Percentiles rank a stretch among this genome's conserved stretches.
phyloP scores from a whole-genome alignment of 2,329 filamentous ascomycete species.

The Fusarium sp. region DNA sequence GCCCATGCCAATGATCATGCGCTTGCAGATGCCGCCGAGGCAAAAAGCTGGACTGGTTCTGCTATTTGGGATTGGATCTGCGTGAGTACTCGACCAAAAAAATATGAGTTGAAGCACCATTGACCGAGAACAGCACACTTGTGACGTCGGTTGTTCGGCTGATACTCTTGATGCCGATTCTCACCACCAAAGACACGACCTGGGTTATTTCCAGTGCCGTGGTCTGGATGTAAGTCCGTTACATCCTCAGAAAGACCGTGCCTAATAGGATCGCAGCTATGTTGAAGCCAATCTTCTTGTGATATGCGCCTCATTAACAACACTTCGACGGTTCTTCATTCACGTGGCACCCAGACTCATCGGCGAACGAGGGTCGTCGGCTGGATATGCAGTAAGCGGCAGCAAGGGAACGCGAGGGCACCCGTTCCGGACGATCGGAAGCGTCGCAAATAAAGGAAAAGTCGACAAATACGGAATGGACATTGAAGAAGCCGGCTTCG shows the following conservation, averaged over 20 bases:
- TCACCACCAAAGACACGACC: slow-evolving; percentile 43
- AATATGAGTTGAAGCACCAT: background rate
- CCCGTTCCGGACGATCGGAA: slow-evolving; percentile 36
- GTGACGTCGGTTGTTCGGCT: slow-evolving; percentile 52
- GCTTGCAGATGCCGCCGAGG: slow-evolving; percentile 57
- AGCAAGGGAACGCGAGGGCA: slow-evolving; percentile 25
- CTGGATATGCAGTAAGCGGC: slow-evolving; percentile 5
- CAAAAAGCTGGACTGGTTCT: slow-evolving; percentile 59
- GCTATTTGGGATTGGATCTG: slow-evolving; percentile 59
- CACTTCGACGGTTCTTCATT: slow-evolving; percentile 50
- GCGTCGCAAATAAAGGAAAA: slow-evolving; percentile 1
- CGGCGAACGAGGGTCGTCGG: slow-evolving; percentile 32
- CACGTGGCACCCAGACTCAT: slow-evolving; percentile 45
- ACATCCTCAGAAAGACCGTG: background rate
- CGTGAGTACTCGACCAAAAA: slow-evolving; percentile 31
- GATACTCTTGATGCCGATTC: slow-evolving; percentile 44
- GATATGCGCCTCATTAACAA: slow-evolving; percentile 53
- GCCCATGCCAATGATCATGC: slow-evolving; percentile 59
- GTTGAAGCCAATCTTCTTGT: slow-evolving; percentile 52
- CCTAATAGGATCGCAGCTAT: slow-evolving; percentile 42
- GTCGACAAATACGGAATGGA: slow-evolving; percentile 20
- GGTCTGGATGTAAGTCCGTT: slow-evolving; percentile 46
- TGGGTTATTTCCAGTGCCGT: slow-evolving; percentile 47
- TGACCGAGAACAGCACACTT: slow-evolving; percentile 47
- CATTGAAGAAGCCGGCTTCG: slow-evolving; percentile 29